Conservation (phyloP, 768 basidiomycete genomes). For the Agrocybe chaxingu region DNA sequence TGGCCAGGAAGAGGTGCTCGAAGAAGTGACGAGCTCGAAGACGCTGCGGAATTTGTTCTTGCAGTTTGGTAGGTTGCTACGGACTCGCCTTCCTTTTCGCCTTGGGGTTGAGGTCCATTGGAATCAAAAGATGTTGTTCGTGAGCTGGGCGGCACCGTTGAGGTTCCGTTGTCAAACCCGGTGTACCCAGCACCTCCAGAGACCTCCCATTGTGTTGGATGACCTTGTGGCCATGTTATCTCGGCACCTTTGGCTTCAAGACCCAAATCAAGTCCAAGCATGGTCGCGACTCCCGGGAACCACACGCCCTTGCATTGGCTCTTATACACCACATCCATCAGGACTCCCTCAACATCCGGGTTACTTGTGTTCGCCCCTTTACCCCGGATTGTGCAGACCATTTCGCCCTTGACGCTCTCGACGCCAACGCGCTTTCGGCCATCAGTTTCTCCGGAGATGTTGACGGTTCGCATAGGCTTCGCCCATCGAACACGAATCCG, state of each 20-base stretch:
- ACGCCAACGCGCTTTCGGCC: conserved; percentile 69
- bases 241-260: conserved; percentile 69
- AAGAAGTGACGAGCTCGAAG: conserved; percentile 62
- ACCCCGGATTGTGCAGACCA: conserved; percentile 58
- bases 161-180: conserved; percentile 59
- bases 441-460: conserved; percentile 42
- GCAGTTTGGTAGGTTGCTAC: conserved; percentile 16
- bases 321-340: conserved; percentile 68
- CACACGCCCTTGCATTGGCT: conserved; percentile 74
- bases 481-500: conserved; percentile 79
- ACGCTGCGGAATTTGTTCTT: conserved; percentile 38
- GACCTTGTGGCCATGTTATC: conserved; percentile 59
- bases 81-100: conserved; percentile 9
- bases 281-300: conserved; percentile 81
- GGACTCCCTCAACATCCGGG: conserved; percentile 45
- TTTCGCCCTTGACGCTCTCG: conserved; percentile 62
- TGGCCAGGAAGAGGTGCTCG: conserved; percentile 71
- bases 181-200: conserved; percentile 66
- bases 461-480: conserved; percentile 48
- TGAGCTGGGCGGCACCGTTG: conserved; percentile 29
- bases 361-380: conserved; percentile 35
- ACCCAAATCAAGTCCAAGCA: conserved; percentile 74
- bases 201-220: conserved; percentile 54
- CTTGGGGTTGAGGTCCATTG: conserved; percentile 21
- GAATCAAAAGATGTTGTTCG: conserved; percentile 52